Evolutionary conservation across 2,329 filamentous ascomycete species (phyloP), one percentile per base, ranked within the genome.

Genomic region (Apiospora kogelbergensis): DNA sequence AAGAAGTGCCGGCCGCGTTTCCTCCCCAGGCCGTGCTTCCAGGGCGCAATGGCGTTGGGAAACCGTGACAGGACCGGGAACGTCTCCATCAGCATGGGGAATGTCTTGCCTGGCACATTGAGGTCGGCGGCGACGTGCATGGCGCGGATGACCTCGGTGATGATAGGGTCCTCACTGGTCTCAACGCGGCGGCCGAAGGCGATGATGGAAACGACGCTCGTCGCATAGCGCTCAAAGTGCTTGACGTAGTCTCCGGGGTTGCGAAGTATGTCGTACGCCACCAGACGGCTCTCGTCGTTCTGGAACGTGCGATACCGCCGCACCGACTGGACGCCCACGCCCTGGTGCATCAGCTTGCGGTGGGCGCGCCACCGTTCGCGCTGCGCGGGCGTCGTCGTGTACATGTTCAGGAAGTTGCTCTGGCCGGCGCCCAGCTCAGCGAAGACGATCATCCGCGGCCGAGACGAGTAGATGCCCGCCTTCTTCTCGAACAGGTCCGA

Each of bases 81-180:
- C 0, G 85, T 88, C 74, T 88, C 86, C 80, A 89, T 82, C 37
- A 89, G 76, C 84, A 84, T 88, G 30, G 85, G 87, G 72, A 86
- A 88, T 0, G 78, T 83, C 74, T 86, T 86, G 10, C 84, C 84
- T 0, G 84, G 82, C 63, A 86, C 84, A 71, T 85, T 86, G 26
- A 89, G 78, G 68, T 88, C 86, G 2, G 86, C 87, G 0, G 87
- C 86, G 67, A 86, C 81, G 69, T 89, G 84, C 82, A 89, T 85
- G 41, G 86, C 78, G 0, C 85, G 83, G 69, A 89, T 85, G n/a
- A 86, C 87, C 73, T 89, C 86, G 3, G 86, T 87, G 70, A 89
- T 85, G 73, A 88, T 87, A 5, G 86, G 86, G 72, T 89, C 87
- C 20, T 84, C 79, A 73, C 77, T 84, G 67, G 76, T 82, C 10